Evolutionary conservation across 768 basidiomycete species (phyloP).

Genomic region (Omphalotus guepiniiformis): DNA sequence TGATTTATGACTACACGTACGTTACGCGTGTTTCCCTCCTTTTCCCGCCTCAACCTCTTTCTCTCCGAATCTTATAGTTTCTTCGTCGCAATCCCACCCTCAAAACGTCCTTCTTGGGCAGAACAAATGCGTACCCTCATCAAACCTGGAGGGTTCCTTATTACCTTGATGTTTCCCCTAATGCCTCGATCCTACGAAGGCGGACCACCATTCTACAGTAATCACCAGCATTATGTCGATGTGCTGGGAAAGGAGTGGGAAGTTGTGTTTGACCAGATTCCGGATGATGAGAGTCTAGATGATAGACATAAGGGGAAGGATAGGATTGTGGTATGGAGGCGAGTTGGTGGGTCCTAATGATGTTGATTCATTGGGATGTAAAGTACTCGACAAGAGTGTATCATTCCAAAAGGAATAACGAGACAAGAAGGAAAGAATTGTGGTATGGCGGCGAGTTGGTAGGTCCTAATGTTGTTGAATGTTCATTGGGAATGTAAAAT

Average conservation of each 20-base stretch:
- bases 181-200: slow-evolving; percentile 31
- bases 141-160: slow-evolving; percentile 59
- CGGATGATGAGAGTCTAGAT: slow-evolving; percentile 30
- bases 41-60: not conserved
- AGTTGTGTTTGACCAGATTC: slow-evolving; percentile 49
- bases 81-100: slow-evolving; percentile 68
- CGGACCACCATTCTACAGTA: slow-evolving; percentile 63
- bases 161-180: slow-evolving; percentile 58
- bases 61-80: slow-evolving; percentile 37
- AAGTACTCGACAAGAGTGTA: too few relatives aligned
- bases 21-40: slow-evolving; percentile 15
- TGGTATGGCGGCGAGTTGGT: slow-evolving; percentile 56
- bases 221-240: slow-evolving; percentile 51
- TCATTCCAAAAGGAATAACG: too few relatives aligned
- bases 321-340: slow-evolving; percentile 52
- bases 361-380: slow-evolving; percentile 50
- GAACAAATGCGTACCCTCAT: slow-evolving; percentile 49
- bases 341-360: too few relatives aligned
- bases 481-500: too few relatives aligned
- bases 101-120: slow-evolving; percentile 52
- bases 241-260: slow-evolving; percentile 47
- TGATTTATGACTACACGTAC: slow-evolving; percentile 67
- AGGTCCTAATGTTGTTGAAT: too few relatives aligned
- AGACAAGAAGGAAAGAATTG: slow-evolving; percentile 45
- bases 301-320: slow-evolving; percentile 43